Conservation (phyloP, 352 stramenopile genomes). For the Pythium plurisporium region DNA sequence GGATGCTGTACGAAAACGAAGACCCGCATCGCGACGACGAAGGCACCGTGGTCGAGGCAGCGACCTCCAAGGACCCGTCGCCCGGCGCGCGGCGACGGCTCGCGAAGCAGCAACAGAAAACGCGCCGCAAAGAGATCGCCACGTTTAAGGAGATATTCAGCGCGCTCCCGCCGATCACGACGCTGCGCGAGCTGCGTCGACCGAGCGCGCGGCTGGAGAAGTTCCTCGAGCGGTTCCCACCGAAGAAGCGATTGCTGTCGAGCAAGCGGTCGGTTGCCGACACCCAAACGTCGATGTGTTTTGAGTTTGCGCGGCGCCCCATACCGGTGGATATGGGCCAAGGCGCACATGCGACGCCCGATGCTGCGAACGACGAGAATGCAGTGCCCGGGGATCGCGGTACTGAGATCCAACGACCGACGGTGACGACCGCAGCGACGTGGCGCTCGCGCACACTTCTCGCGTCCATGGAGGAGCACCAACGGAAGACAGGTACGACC, state of each 20-base stretch:
- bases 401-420: slow-evolving; percentile 12
- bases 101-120: slow-evolving; percentile 15
- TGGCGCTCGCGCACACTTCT: slow-evolving; percentile 22
- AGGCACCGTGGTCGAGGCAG: neutral
- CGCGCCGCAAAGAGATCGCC: slow-evolving; percentile 25
- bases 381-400: neutral
- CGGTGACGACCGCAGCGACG: slow-evolving; percentile 20
- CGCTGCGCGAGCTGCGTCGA: slow-evolving; percentile 34
- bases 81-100: slow-evolving; percentile 9
- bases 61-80: slow-evolving; percentile 12
- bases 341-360: neutral
- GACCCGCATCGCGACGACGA: slow-evolving; percentile 18
- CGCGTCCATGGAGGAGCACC: slow-evolving; percentile 11
- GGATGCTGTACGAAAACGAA: slow-evolving; percentile 41
- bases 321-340: neutral
- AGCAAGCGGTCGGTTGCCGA: slow-evolving; percentile 57
- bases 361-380: neutral
- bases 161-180: slow-evolving; percentile 36
- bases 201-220: slow-evolving; percentile 41
- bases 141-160: slow-evolving; percentile 30
- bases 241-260: slow-evolving; percentile 33
- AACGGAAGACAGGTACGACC: neutral
- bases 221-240: slow-evolving; percentile 50
- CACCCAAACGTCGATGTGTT: slow-evolving; percentile 50
- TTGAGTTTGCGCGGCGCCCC: slow-evolving; percentile 52